phyloP scores from a whole-genome alignment of 1,284 basidiomycete genomes.

The Papiliotrema laurentii region DNA sequence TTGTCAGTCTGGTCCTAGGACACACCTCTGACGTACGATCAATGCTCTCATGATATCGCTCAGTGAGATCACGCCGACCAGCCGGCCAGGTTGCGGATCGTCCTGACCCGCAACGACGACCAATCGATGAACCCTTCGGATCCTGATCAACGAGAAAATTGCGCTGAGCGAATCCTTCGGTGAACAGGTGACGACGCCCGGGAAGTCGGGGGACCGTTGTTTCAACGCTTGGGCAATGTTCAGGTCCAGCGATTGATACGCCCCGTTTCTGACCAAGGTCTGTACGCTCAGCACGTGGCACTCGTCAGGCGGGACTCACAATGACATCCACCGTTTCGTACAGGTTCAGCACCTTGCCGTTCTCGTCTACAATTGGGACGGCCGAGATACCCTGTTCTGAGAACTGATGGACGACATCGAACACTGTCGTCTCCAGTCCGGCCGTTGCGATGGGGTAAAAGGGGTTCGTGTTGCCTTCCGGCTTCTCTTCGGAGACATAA shows the following conservation, averaged over 20 bases:
- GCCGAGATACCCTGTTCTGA: conserved; percentile 92
- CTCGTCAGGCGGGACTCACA: conserved; percentile 55
- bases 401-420: conserved; percentile 98
- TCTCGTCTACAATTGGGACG: conserved; percentile 90
- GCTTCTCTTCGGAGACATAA: conserved; percentile 58
- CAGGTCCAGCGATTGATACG: conserved; percentile 88
- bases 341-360: conserved; percentile 90
- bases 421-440: conserved; percentile 85
- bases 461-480: conserved; percentile 53
- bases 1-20: background rate
- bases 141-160: conserved; percentile 85
- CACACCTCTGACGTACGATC: conserved; percentile 51
- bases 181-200: conserved; percentile 93
- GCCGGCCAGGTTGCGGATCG: conserved; percentile 55
- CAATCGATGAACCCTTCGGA: conserved; percentile 85
- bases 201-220: conserved; percentile 86
- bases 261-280: conserved; percentile 91
- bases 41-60: conserved; percentile 86
- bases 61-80: conserved; percentile 84
- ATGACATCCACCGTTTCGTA: conserved; percentile 99
- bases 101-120: conserved; percentile 69
- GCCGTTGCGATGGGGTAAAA: conserved; percentile 91
- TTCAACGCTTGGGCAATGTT: conserved; percentile 92
- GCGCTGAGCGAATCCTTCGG: conserved; percentile 91
- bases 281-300: conserved; percentile 37